Percentiles rank a stretch among this genome's conserved stretches.
Evolutionary conservation across 2,329 filamentous ascomycete species (phyloP).

Genomic region (Aspergillus fumigatus): DNA sequence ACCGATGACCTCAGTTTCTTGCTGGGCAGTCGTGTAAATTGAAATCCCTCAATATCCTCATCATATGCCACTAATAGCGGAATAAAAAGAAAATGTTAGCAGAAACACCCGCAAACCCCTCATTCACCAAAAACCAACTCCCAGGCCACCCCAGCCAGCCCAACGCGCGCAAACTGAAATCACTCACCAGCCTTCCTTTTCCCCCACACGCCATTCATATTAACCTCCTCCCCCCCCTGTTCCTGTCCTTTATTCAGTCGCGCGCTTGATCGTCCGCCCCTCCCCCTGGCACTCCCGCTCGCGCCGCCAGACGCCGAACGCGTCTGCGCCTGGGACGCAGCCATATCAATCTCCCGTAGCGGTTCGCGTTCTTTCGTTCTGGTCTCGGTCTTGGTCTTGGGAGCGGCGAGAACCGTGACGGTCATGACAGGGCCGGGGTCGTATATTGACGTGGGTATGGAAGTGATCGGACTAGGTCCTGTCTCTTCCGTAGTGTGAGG

Average conservation of each 20-base stretch:
- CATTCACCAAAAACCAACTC: background rate
- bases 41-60: constrained; percentile 73
- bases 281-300: constrained; percentile 16
- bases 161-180: background rate
- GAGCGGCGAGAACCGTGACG: constrained; percentile 33
- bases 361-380: constrained; percentile 35
- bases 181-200: constrained; percentile 45
- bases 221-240: constrained; percentile 14
- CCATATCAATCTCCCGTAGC: constrained; percentile 35
- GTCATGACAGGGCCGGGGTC: constrained; percentile 31
- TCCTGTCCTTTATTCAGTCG: constrained; percentile 34
- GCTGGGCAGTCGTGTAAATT: constrained; percentile 66
- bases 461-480: background rate
- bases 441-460: background rate
- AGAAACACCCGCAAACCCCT: background rate
- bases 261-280: constrained; percentile 26
- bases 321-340: constrained; percentile 35
- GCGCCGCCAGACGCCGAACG: constrained; percentile 25
- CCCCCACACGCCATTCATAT: constrained; percentile 22
- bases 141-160: background rate
- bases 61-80: constrained; percentile 50
- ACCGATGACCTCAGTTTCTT: constrained; percentile 54
- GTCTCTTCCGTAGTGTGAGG: background rate
- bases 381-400: constrained; percentile 21
- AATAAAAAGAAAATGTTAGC: background rate